Conservation (phyloP, 768 basidiomycete species). For the Lentinus brumalis region DNA sequence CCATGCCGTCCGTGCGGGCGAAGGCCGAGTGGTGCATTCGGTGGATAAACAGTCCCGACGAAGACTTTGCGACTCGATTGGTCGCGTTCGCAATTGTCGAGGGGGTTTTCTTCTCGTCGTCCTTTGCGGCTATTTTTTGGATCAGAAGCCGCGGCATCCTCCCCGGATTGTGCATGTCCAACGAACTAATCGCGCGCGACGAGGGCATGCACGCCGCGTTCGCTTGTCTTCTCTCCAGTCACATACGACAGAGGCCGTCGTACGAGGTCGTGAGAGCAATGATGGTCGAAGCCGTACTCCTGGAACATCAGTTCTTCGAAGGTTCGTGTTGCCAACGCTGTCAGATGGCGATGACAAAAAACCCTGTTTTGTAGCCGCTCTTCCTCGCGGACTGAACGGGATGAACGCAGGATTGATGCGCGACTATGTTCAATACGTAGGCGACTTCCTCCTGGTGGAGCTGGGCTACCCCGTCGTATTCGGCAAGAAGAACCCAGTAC, state of each 20-base stretch:
- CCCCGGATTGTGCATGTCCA: constrained; percentile 58
- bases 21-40: constrained; percentile 56
- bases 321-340: too few relatives aligned
- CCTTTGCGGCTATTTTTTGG: constrained; percentile 54
- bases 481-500: constrained; percentile 33
- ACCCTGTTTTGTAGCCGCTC: too few relatives aligned
- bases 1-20: constrained; percentile 49
- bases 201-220: constrained; percentile 60
- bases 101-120: constrained; percentile 56
- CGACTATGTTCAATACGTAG: constrained; percentile 41
- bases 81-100: constrained; percentile 54
- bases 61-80: constrained; percentile 50
- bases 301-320: constrained; percentile 50
- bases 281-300: constrained; percentile 48
- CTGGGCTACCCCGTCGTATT: constrained; percentile 32
- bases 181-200: constrained; percentile 59
- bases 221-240: constrained; percentile 55
- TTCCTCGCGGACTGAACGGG: too few relatives aligned
- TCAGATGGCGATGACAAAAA: too few relatives aligned
- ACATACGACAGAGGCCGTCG: constrained; percentile 44
- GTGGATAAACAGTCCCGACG: constrained; percentile 48
- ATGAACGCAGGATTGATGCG: constrained; percentile 42
- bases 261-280: constrained; percentile 38
- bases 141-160: constrained; percentile 57
- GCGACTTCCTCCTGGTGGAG: not conserved